Conservation (phyloP, 768 basidiomycete genomes). For the Rhodotorula taiwanensis region DNA sequence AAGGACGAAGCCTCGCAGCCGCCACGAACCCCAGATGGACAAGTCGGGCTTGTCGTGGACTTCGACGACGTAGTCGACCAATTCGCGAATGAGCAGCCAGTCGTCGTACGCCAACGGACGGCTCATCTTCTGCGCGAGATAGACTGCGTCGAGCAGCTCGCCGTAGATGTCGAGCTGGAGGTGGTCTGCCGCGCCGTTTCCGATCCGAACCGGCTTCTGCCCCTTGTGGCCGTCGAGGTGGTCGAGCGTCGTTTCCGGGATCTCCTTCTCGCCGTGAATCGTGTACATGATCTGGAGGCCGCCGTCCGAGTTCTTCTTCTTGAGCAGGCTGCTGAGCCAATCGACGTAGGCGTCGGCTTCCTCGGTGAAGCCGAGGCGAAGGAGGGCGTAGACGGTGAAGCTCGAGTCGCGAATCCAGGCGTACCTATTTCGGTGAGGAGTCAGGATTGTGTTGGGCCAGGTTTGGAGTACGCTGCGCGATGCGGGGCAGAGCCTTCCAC, state of each 20-base stretch:
- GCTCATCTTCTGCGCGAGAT: conserved; percentile 76
- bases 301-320: conserved; percentile 57
- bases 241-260: conserved; percentile 69
- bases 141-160: conserved; percentile 85
- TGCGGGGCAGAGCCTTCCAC: no score
- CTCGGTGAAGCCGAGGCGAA: conserved; percentile 85
- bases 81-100: conserved; percentile 46
- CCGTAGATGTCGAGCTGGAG: conserved; percentile 90
- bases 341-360: conserved; percentile 60
- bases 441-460: no score
- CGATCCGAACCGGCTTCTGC: conserved; percentile 54
- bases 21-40: conserved; percentile 74
- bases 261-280: conserved; percentile 70
- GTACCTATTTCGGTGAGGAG: no score
- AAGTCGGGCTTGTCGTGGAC: conserved; percentile 70
- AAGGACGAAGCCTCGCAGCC: conserved; percentile 54
- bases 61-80: conserved; percentile 52
- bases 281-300: conserved; percentile 88
- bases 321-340: conserved; percentile 31
- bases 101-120: conserved; percentile 43
- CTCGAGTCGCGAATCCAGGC: conserved; percentile 79
- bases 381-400: conserved; percentile 89
- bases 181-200: conserved; percentile 93
- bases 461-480: no score
- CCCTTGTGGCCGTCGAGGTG: conserved; percentile 66